These are phyloP conservation scores for Penicillium fimorum DNA, from an alignment of 495 filamentous ascomycete genomes.

Conservation along the genomic window DNA sequence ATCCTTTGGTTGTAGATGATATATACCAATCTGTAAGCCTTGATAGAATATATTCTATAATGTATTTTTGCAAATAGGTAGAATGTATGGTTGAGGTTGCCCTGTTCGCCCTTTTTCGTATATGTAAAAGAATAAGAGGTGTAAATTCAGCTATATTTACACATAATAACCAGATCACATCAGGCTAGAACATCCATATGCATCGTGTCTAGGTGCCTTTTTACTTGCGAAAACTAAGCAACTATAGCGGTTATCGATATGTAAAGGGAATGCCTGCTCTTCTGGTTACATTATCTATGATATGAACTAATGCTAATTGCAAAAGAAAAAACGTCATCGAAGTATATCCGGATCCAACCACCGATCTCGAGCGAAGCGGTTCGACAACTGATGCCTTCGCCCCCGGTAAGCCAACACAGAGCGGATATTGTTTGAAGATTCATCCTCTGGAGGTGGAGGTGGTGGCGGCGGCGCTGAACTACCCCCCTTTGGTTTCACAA, in stretches of 20 bases:
- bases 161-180: too few species aligned
- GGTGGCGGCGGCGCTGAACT: slow-evolving; percentile 20
- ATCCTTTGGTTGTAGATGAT: too few species aligned
- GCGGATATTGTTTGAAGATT: slow-evolving; percentile 30
- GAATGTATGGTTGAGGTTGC: too few species aligned
- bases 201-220: not conserved
- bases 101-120: too few species aligned
- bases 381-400: slow-evolving; percentile 26
- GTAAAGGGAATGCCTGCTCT: slow-evolving; percentile 5
- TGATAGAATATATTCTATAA: too few species aligned
- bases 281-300: slow-evolving; percentile 21
- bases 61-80: too few species aligned
- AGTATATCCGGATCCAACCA: slow-evolving; percentile 46
- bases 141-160: too few species aligned
- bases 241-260: not conserved
- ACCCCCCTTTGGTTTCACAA: slow-evolving; percentile 74
- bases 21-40: too few species aligned
- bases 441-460: slow-evolving; percentile 26
- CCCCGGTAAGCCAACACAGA: slow-evolving; percentile 25
- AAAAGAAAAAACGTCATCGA: slow-evolving; percentile 23
- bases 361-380: slow-evolving; percentile 30
- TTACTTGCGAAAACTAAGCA: not conserved
- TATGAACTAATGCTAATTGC: slow-evolving; percentile 15
- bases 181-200: not conserved
- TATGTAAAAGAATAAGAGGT: too few species aligned